These are phyloP conservation scores for Chenopodium berlandieri DNA, from an alignment of 148 eudicot genomes.

Conservation along the genomic window DNA sequence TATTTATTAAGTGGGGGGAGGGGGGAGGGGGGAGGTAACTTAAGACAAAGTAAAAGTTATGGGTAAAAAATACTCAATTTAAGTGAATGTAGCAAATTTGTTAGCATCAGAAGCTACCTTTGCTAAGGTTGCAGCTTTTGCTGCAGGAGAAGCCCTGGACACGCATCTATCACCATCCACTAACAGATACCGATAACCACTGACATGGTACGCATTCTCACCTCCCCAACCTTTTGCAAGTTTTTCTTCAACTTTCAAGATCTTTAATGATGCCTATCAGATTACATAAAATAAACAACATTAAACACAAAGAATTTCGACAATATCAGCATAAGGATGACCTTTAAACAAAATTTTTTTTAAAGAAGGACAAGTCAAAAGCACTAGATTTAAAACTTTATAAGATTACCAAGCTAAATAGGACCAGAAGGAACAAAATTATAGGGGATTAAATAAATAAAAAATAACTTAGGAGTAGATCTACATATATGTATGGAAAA, in stretches of 20 bases:
- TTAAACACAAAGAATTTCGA: neutral
- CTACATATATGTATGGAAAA: neutral
- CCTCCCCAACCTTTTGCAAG: slow-evolving; percentile 98
- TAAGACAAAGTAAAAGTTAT: neutral
- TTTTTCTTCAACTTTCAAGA: slow-evolving; percentile 82
- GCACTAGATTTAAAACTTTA: neutral
- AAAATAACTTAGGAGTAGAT: neutral
- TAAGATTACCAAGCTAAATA: neutral
- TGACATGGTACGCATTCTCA: slow-evolving; percentile 97
- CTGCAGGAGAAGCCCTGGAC: slow-evolving; percentile 88
- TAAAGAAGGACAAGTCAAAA: neutral
- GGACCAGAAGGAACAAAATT: neutral
- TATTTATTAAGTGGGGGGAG: no score
- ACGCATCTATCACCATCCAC: slow-evolving; percentile 79
- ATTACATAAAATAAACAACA: slow-evolving; percentile 6
- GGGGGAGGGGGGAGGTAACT: no score
- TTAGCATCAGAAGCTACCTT: slow-evolving; percentile 48
- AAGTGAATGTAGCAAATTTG: neutral
- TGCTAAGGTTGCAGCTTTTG: slow-evolving; percentile 77
- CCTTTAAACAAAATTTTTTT: neutral
- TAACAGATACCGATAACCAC: slow-evolving; percentile 84
- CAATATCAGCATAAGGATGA: neutral
- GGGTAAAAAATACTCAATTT: neutral
- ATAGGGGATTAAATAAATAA: no score
- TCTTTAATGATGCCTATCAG: slow-evolving; percentile 72